These are phyloP conservation scores for Oxytropis ochrocephala DNA, from an alignment of 306 rosid genomes.

Conservation along the genomic window DNA sequence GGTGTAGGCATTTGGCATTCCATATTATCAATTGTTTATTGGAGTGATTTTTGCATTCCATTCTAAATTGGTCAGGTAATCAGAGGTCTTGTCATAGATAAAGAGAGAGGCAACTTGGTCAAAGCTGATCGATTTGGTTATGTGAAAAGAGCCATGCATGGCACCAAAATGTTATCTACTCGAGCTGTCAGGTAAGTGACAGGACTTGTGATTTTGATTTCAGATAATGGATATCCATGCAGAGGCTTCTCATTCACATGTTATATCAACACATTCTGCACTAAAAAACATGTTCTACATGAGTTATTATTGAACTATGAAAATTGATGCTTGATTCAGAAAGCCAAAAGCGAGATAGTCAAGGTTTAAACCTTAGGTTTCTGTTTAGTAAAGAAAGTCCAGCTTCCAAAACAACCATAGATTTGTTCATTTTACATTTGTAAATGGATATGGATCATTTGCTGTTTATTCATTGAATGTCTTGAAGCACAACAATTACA, in stretches of 20 bases:
- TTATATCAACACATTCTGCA: neutral
- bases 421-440: conserved; percentile 13
- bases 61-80: conserved; percentile 61
- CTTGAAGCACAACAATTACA: neutral
- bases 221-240: neutral
- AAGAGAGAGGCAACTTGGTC: conserved; percentile 90
- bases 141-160: conserved; percentile 93
- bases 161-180: conserved; percentile 84
- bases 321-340: conserved; percentile 6
- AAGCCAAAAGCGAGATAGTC: conserved; percentile 11
- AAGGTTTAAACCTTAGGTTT: conserved; percentile 11
- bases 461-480: conserved; percentile 8
- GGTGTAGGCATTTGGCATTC: conserved; percentile 20
- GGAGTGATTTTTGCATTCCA: conserved; percentile 8
- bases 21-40: conserved; percentile 10
- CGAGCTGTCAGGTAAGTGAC: conserved; percentile 70
- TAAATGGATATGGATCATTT: neutral
- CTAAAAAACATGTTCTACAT: neutral
- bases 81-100: conserved; percentile 98
- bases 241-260: neutral
- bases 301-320: neutral
- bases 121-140: conserved; percentile 98
- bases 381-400: neutral
- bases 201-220: conserved; percentile 20
- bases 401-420: conserved; percentile 13